Percentiles rank a stretch among this genome's conserved stretches.
phyloP scores from a whole-genome alignment of 192 early-diverging fungal genomes.

The Helicostylum pulchrum region DNA sequence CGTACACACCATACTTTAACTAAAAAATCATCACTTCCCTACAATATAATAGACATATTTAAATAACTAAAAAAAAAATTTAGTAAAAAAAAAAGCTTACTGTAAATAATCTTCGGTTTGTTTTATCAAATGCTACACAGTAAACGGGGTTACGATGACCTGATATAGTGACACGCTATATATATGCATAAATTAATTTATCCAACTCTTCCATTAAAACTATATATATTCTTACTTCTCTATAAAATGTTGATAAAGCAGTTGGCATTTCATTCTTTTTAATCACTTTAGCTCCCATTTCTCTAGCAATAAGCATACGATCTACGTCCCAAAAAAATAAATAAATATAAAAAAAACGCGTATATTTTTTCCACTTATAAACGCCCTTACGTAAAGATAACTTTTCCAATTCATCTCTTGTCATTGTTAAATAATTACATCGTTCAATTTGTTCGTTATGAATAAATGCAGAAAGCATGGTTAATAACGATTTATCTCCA shows the following conservation, averaged over 20 bases:
- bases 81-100: constrained; percentile 23
- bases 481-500: constrained; percentile 33
- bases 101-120: constrained; percentile 70
- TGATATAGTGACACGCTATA: constrained; percentile 58
- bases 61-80: background rate
- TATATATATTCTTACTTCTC: constrained; percentile 23
- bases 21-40: constrained; percentile 83
- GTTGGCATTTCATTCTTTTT: constrained; percentile 17
- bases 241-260: constrained; percentile 32
- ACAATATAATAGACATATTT: constrained; percentile 6
- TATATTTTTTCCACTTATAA: background rate
- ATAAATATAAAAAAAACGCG: constrained; percentile 5
- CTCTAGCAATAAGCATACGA: constrained; percentile 24
- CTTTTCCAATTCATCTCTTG: constrained; percentile 2
- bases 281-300: constrained; percentile 26
- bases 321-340: background rate
- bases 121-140: constrained; percentile 73
- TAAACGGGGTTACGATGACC: constrained; percentile 78
- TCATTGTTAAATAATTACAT: constrained; percentile 22
- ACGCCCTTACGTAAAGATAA: constrained; percentile 15
- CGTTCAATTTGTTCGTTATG: background rate
- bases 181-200: background rate
- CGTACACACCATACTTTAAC: constrained; percentile 83
- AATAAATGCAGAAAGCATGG: constrained; percentile 27
- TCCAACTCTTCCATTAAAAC: background rate